Evolutionary conservation across 139 green algal genomes (phyloP).

Genomic region (Volvox africanus): DNA sequence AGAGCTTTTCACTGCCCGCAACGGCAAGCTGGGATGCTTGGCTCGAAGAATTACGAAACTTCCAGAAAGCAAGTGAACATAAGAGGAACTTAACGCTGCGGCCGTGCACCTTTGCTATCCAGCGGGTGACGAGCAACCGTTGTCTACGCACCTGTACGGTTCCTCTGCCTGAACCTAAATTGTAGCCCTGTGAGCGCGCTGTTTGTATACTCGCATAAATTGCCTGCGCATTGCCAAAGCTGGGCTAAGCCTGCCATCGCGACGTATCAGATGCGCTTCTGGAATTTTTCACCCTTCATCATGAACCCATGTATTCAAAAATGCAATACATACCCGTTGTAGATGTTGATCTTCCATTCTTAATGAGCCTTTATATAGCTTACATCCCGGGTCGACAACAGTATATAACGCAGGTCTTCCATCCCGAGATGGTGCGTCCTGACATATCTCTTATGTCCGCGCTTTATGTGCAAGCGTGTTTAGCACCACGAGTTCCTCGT

Average conservation of each 20-base stretch:
- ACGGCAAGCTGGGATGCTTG: too few species aligned
- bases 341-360: conserved; percentile 29
- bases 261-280: not conserved
- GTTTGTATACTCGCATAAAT: conserved; percentile 36
- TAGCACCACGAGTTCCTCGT: too few species aligned
- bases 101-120: too few species aligned
- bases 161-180: not conserved
- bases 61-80: too few species aligned
- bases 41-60: too few species aligned
- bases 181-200: not conserved
- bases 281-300: not conserved
- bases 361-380: not conserved
- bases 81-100: too few species aligned
- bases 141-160: not conserved
- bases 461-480: too few species aligned
- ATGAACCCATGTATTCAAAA: not conserved
- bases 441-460: too few species aligned
- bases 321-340: not conserved
- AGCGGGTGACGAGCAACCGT: not conserved
- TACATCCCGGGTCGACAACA: too few species aligned
- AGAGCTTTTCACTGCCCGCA: too few species aligned
- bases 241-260: not conserved
- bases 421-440: too few species aligned
- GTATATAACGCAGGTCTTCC: too few species aligned
- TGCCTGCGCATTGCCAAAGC: not conserved